A percentile compares a stretch with the other conserved stretches of the same genome.
Evolutionary conservation across 345 rosid species (phyloP).

Genomic region (Corchorus olitorius): DNA sequence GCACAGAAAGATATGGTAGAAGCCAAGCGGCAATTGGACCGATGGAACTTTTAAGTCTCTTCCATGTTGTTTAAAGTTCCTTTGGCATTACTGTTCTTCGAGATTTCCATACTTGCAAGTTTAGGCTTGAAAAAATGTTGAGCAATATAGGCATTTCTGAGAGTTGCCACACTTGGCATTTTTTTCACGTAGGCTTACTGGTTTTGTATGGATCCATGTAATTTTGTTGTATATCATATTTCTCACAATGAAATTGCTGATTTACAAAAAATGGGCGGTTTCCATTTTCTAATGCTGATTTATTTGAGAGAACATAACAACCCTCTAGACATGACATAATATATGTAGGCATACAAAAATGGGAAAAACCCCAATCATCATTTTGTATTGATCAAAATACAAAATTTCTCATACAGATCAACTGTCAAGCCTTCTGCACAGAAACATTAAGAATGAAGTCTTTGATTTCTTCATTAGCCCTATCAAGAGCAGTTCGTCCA

Average conservation of each 20-base stretch:
- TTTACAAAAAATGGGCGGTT: background rate
- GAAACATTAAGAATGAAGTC: conserved; percentile 64
- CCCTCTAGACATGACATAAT: too few species aligned
- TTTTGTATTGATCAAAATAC: background rate
- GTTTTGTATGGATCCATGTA: background rate
- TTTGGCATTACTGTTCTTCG: background rate
- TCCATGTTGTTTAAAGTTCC: too few species aligned
- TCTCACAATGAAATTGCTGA: background rate
- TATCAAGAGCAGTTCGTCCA: conserved; percentile 74
- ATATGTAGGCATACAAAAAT: background rate
- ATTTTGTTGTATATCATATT: background rate
- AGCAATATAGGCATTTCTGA: background rate
- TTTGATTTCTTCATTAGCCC: conserved; percentile 65
- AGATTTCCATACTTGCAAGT: background rate
- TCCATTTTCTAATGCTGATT: background rate
- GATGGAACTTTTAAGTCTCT: conserved; percentile 73
- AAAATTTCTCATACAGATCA: background rate
- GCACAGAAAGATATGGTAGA: conserved; percentile 95
- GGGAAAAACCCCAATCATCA: background rate
- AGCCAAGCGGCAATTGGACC: conserved; percentile 74
- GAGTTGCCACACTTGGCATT: background rate
- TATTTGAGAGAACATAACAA: too few species aligned
- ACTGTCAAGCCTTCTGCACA: conserved; percentile 64
- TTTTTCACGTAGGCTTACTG: background rate
- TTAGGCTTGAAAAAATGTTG: background rate